phyloP scores from a whole-genome alignment of 768 basidiomycete species.

The Cyclocybe cylindracea region DNA sequence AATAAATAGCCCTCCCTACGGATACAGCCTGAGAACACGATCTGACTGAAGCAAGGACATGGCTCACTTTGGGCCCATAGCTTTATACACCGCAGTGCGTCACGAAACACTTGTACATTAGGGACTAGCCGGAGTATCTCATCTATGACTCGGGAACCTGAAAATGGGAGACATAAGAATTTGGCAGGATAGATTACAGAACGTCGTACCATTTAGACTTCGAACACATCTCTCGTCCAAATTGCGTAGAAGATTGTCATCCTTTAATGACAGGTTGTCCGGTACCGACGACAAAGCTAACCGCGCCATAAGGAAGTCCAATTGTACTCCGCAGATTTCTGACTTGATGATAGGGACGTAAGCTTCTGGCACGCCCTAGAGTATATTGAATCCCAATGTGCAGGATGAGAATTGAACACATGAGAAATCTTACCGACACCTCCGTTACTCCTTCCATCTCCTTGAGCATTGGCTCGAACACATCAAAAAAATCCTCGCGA shows the following conservation, averaged over 20 bases:
- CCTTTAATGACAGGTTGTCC: conserved; percentile 85
- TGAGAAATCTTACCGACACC: conserved; percentile 70
- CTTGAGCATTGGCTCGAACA: conserved; percentile 87
- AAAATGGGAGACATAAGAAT: conserved; percentile 9
- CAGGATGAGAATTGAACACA: not conserved
- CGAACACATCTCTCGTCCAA: conserved; percentile 94
- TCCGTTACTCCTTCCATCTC: conserved; percentile 83
- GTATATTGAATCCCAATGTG: conserved; percentile 5
- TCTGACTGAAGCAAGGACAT: not conserved
- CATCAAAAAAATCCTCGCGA: conserved; percentile 93
- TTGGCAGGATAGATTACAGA: not conserved
- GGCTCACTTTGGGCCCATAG: conserved; percentile 93
- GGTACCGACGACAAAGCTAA: conserved; percentile 86
- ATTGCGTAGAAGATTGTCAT: conserved; percentile 90
- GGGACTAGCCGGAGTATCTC: conserved; percentile 95
- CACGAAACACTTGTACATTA: conserved; percentile 91
- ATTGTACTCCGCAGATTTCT: conserved; percentile 87
- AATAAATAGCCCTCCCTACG: conserved; percentile 92
- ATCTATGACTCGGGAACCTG: conserved; percentile 94
- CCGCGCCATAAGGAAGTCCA: conserved; percentile 94
- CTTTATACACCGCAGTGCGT: conserved; percentile 93
- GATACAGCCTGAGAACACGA: not conserved
- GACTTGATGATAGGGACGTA: conserved; percentile 95
- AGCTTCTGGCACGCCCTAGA: conserved; percentile 92
- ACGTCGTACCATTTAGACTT: conserved; percentile 79